Evolutionary conservation across 2,329 filamentous ascomycete species (phyloP), one percentile per base, ranked within the genome.

Genomic region (Dissoconium aciculare): DNA sequence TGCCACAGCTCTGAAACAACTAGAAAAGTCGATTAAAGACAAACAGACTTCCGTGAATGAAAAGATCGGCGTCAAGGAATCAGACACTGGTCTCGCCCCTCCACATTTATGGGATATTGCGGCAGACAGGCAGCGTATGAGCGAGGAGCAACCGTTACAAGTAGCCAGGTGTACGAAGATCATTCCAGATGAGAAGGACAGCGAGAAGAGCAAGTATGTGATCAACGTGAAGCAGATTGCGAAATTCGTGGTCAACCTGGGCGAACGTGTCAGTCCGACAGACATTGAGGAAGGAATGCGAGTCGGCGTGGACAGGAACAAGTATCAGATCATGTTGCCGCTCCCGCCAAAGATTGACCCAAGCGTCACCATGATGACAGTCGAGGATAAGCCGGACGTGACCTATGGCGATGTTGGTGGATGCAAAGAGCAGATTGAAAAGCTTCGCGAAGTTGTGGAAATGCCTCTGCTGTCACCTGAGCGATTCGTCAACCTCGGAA

Each of bases 141-240:
- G 78, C 41, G 89, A 98, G 62, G 89, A 98, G 62, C 89, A 98
- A 52, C 89, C 89, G 26, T 71, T 95, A 47, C 89, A 98, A 62
- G 89, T 98, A 41, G 89, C 89, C 43, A 72, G 89, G 52, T 98
- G 89, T 69, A 98, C 89, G 37, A 98, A 98, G 69, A 98, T 98
- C 57, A 98, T 98, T 47, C 76, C 84, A 38, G 87, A 95, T 53
- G 85, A 93, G 56, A 87, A 89, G 60, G 85, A 95, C 55, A 68
- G 82, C 38, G 81, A 92, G 41, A 98, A 98, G 72, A 92, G 80
- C 73, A 98, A 95, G 74, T 98, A 98, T 65, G 85, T 98, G 51
- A 98, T 98, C 70, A 98, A 98, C 61, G 87, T 98, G 47, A 98
- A 98, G 68, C 89, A 98, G 60, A 98, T 98, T 51, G 89, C 89